A percentile compares a stretch with the other conserved stretches of the same genome.
phyloP scores from a whole-genome alignment of 1,139 yeast genomes.

The Yamadazyma blattariae region DNA sequence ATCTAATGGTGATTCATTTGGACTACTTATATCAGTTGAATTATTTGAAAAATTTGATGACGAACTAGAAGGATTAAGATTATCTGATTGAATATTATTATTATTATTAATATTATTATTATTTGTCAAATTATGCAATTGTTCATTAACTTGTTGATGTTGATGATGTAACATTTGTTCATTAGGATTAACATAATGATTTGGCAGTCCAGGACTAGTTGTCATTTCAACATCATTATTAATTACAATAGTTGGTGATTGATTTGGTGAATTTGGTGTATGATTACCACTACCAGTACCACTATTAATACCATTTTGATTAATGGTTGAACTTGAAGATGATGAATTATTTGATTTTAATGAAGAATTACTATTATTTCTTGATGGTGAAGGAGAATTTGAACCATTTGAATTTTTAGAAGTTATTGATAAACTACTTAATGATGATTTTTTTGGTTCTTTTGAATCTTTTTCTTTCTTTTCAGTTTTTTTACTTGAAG shows the following conservation, averaged over 20 bases:
- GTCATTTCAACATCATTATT: slow-evolving; percentile 12
- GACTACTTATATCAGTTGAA: slow-evolving; percentile 4
- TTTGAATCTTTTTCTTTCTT: slow-evolving; percentile 22
- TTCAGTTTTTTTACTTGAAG: slow-evolving; percentile 32
- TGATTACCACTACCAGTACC: too few species aligned
- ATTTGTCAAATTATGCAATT: slow-evolving; percentile 1
- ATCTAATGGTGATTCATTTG: slow-evolving; percentile 8
- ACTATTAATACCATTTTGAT: slow-evolving; percentile 2
- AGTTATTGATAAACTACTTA: slow-evolving; percentile 8
- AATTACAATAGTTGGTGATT: slow-evolving; percentile 19
- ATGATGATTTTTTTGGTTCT: slow-evolving; percentile 11
- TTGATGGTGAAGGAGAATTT: slow-evolving; percentile 29
- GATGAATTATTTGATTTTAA: slow-evolving; percentile 20
- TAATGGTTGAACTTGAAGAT: slow-evolving; percentile 12
- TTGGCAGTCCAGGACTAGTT: background rate
- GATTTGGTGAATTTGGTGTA: slow-evolving; percentile 8
- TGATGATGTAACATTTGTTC: slow-evolving; percentile 34
- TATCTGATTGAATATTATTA: background rate
- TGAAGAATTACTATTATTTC: slow-evolving; percentile 31
- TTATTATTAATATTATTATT: background rate
- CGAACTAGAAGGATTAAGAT: background rate
- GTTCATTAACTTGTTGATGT: slow-evolving; percentile 23
- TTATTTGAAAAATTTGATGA: slow-evolving; percentile 3
- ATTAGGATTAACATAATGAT: background rate
- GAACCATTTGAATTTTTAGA: slow-evolving; percentile 11